phyloP scores from a whole-genome alignment of 1,284 basidiomycete species.

The Boletus smithii region DNA sequence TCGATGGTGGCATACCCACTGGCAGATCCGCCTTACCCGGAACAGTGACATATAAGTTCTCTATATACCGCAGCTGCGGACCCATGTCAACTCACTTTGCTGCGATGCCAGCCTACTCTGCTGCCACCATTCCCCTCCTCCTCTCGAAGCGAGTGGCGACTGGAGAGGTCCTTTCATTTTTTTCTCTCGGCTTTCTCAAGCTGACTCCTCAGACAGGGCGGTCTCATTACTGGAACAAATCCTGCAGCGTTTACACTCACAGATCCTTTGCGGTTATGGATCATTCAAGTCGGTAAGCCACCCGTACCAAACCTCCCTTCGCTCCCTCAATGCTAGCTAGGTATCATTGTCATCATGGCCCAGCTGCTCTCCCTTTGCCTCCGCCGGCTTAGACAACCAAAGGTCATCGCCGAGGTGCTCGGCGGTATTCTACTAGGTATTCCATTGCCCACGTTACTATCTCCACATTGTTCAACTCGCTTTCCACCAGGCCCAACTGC shows the following conservation, averaged over 20 bases:
- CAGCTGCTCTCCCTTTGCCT: conserved; percentile 59
- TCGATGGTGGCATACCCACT: no score
- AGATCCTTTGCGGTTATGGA: conserved; percentile 69
- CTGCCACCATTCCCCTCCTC: background rate
- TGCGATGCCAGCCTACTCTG: conserved; percentile 12
- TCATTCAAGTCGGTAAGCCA: conserved; percentile 59
- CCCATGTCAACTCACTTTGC: background rate
- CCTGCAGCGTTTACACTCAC: conserved; percentile 49
- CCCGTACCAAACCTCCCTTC: background rate
- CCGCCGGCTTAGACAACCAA: conserved; percentile 61
- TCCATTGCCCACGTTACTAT: background rate
- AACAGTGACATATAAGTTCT: no score
- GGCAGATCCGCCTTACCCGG: no score
- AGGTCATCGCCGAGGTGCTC: conserved; percentile 74
- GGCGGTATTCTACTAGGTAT: conserved; percentile 67
- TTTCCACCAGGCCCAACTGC: conserved; percentile 55
- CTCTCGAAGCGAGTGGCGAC: conserved; percentile 17
- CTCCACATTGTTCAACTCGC: background rate
- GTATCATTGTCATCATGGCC: conserved; percentile 62
- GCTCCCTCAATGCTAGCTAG: conserved; percentile 23
- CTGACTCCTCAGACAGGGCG: conserved; percentile 37
- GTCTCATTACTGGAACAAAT: conserved; percentile 51
- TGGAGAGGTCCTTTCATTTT: conserved; percentile 15
- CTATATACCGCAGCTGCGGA: no score
- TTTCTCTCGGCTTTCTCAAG: background rate